Percentiles rank a stretch among this genome's conserved stretches.
Evolutionary conservation across 108 stramenopile genomes (phyloP).

Genomic region (Conticribra weissflogii): DNA sequence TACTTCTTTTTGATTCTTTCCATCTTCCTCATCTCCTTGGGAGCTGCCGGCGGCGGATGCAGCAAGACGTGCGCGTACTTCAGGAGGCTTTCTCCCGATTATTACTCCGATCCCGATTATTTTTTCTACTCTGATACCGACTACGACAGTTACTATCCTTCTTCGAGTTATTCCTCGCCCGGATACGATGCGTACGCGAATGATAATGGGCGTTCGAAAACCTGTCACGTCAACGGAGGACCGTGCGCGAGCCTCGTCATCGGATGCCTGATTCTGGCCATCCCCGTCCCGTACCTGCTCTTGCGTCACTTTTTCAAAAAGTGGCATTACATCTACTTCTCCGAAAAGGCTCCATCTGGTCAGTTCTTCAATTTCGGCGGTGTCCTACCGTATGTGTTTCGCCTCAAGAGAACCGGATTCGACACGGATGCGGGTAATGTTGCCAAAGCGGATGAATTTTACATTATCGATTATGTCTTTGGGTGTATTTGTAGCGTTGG

Average conservation of each 20-base stretch:
- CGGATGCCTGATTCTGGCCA: conserved; percentile 13
- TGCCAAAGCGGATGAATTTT: too few relatives aligned
- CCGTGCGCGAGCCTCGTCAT: conserved; percentile 18
- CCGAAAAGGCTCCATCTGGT: conserved; percentile 2
- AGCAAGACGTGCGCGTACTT: too few relatives aligned
- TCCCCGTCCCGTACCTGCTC: conserved; percentile 16
- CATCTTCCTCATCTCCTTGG: conserved; percentile 15
- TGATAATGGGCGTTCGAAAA: too few relatives aligned
- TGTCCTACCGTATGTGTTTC: conserved; percentile 10
- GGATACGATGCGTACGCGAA: too few relatives aligned
- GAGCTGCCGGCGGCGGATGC: conserved; percentile 22
- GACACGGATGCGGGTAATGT: conserved; percentile 11
- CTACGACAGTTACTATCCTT: too few relatives aligned
- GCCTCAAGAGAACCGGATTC: conserved; percentile 34
- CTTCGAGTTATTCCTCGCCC: too few relatives aligned
- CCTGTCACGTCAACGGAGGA: too few relatives aligned
- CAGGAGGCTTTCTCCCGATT: neutral
- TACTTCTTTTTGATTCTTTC: conserved; percentile 6
- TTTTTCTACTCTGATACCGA: too few relatives aligned
- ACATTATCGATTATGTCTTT: conserved; percentile 33
- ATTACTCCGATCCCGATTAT: too few relatives aligned
- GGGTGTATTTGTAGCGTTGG: conserved; percentile 18
- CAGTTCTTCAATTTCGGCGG: neutral
- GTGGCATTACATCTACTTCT: conserved; percentile 29
- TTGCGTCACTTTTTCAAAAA: conserved; percentile 19